These are phyloP conservation scores for Talaromyces proteolyticus DNA, from an alignment of 495 filamentous ascomycete genomes.

Conservation along the genomic window DNA sequence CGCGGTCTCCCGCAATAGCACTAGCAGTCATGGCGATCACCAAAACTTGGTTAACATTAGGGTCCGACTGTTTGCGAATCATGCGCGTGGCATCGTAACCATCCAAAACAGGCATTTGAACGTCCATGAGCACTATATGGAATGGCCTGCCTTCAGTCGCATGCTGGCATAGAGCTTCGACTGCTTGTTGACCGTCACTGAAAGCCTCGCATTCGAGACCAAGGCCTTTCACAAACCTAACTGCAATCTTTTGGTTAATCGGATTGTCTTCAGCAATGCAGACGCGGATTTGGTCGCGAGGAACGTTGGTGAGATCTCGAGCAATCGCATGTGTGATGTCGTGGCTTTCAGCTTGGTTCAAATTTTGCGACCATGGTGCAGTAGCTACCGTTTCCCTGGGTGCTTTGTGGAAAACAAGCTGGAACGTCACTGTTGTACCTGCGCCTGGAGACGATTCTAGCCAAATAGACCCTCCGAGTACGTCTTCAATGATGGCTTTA, in stretches of 20 bases:
- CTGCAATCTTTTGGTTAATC: conserved; percentile 87
- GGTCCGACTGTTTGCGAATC: conserved; percentile 67
- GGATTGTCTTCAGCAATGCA: conserved; percentile 91
- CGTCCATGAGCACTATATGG: conserved; percentile 85
- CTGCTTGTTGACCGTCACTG: conserved; percentile 77
- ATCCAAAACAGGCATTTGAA: conserved; percentile 90
- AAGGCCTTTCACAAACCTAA: conserved; percentile 79
- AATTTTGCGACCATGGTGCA: conserved; percentile 49
- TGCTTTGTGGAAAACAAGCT: conserved; percentile 75
- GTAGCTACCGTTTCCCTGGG: conserved; percentile 49
- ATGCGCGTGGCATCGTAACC: conserved; percentile 88
- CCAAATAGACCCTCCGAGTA: conserved; percentile 77
- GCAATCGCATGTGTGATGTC: conserved; percentile 14
- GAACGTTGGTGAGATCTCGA: conserved; percentile 60
- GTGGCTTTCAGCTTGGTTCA: conserved; percentile 21
- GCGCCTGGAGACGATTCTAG: conserved; percentile 69
- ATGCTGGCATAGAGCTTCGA: conserved; percentile 73
- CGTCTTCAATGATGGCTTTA: conserved; percentile 90
- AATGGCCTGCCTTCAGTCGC: conserved; percentile 62
- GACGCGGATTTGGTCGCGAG: conserved; percentile 71
- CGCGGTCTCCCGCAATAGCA: conserved; percentile 85
- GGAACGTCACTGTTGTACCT: conserved; percentile 85
- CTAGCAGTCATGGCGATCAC: conserved; percentile 93
- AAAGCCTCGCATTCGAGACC: conserved; percentile 80
- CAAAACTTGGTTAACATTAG: conserved; percentile 66